Percentiles rank a stretch among this genome's conserved stretches.
Evolutionary conservation across 345 rosid genomes (phyloP).

Genomic region (Melaleuca quinquenervia): DNA sequence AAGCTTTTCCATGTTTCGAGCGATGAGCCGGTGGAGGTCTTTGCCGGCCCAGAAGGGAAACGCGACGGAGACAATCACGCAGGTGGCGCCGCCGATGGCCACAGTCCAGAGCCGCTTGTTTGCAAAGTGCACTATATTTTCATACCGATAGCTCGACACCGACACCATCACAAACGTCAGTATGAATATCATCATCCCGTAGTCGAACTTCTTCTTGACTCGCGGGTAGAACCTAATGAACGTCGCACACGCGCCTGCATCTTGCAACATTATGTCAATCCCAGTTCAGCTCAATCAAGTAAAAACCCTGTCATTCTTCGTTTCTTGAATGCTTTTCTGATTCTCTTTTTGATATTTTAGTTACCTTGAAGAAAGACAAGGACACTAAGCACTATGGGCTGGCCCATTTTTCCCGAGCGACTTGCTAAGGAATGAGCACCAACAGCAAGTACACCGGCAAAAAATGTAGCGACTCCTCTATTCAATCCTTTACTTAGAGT

Average conservation of each 20-base stretch:
- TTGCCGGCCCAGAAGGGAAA: constrained; percentile 67
- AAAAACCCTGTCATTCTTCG: background rate
- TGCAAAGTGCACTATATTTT: constrained; percentile 34
- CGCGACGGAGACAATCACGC: constrained; percentile 29
- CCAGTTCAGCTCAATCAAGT: background rate
- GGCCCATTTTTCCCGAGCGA: constrained; percentile 30
- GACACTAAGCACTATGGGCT: constrained; percentile 52
- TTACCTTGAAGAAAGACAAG: constrained; percentile 60
- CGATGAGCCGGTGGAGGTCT: constrained; percentile 42
- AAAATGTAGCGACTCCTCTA: constrained; percentile 54
- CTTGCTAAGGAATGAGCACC: constrained; percentile 58
- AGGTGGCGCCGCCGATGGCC: constrained; percentile 42
- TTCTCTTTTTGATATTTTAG: background rate
- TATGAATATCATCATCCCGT: constrained; percentile 63
- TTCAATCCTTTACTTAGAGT: constrained; percentile 60
- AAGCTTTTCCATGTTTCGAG: constrained; percentile 39
- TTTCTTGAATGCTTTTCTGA: background rate
- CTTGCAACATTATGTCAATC: background rate
- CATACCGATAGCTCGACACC: constrained; percentile 49
- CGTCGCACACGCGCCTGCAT: constrained; percentile 48
- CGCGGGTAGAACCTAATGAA: constrained; percentile 63
- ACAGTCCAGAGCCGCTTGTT: constrained; percentile 56
- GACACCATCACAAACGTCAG: constrained; percentile 63
- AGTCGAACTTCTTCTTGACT: constrained; percentile 76
- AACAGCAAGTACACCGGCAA: constrained; percentile 52